Base-by-base conservation (phyloP, 257 asterid genomes). In the Oldenlandia corymbosa region DNA sequence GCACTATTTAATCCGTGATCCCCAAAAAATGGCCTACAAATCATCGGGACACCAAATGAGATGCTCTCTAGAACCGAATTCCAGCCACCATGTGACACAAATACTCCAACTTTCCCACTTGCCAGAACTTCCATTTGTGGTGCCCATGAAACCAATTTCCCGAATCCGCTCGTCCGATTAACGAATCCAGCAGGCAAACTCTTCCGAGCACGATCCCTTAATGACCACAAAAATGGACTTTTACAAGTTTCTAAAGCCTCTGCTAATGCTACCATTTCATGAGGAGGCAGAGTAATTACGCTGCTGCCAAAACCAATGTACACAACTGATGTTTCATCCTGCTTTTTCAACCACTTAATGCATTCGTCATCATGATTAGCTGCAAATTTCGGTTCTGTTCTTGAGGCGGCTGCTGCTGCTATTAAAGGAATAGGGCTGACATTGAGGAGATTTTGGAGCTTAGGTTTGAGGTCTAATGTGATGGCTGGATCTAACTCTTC, bases 21-120 rank as follows among this genome's bases (percentile, higher is more conserved):
- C 31, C 89, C 96, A 49, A 83, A 88, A 57, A 85, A 83, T 0
- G 94, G 96, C 80, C 94, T 57, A 59, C 94, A 88, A 14, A 88
- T 73, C 80, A 88, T 3, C 49, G 94, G 88, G 34, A 88, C 96
- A 36, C 87, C 71, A 49, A 66, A 46, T 10, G 68, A 70, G 3
- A 85, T 71, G 3, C 91, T 81, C 66, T 88, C 96, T 20, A 78
- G 53, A 14, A 85, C 58, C 21, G 96, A 88, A 23, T 88, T 85
- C 96, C 96, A 88, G 0, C 96, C 96, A 39, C 96, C 75, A 62
- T 88, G 96, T 21, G 85, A 85, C 24, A 85, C 66, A 47, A 85
- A 85, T 8, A 65, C 86, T 5, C 89, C 90, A 3, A 85, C 77
- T 1, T 63, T 67, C 1, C 45, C 27, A 31, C 81, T 83, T 42